Evolutionary conservation across 2,329 filamentous ascomycete species (phyloP).

Genomic region (Calonectria pseudoturangicola): DNA sequence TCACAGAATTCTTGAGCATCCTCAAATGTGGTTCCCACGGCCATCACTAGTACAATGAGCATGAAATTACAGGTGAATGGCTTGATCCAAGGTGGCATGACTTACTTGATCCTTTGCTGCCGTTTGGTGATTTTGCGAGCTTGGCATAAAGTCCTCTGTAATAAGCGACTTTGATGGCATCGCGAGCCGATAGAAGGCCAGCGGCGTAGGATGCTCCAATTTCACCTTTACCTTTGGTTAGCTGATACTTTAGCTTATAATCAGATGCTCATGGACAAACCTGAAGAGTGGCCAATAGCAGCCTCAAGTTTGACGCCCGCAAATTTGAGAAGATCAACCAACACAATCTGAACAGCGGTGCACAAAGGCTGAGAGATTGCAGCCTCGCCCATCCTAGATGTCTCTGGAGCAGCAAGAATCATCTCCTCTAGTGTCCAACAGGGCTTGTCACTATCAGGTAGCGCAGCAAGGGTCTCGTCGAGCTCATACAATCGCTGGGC

Average conservation of each 20-base stretch:
- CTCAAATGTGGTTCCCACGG: slow-evolving; percentile 47
- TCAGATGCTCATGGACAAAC: no score
- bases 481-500: slow-evolving; percentile 45
- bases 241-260: no score
- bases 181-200: slow-evolving; percentile 54
- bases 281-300: slow-evolving; percentile 69
- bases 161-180: slow-evolving; percentile 53
- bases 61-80: no score
- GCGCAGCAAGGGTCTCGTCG: slow-evolving; percentile 44
- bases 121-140: neutral
- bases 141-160: slow-evolving; percentile 34
- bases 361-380: slow-evolving; percentile 58
- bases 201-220: slow-evolving; percentile 71
- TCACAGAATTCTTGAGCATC: slow-evolving; percentile 37
- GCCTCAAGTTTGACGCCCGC: slow-evolving; percentile 59
- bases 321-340: slow-evolving; percentile 53
- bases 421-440: slow-evolving; percentile 46
- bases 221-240: slow-evolving; percentile 56
- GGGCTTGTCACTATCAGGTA: slow-evolving; percentile 50
- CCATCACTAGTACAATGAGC: slow-evolving; percentile 44
- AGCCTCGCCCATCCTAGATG: slow-evolving; percentile 42
- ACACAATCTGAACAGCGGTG: slow-evolving; percentile 55
- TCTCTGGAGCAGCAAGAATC: neutral
- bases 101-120: slow-evolving; percentile 1
- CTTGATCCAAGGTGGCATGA: no score